A percentile compares a stretch with the other conserved stretches of the same genome.
These are phyloP conservation scores for Hanseniaspora hatyaiensis DNA, from an alignment of 805 yeast species.

Conservation along the genomic window DNA sequence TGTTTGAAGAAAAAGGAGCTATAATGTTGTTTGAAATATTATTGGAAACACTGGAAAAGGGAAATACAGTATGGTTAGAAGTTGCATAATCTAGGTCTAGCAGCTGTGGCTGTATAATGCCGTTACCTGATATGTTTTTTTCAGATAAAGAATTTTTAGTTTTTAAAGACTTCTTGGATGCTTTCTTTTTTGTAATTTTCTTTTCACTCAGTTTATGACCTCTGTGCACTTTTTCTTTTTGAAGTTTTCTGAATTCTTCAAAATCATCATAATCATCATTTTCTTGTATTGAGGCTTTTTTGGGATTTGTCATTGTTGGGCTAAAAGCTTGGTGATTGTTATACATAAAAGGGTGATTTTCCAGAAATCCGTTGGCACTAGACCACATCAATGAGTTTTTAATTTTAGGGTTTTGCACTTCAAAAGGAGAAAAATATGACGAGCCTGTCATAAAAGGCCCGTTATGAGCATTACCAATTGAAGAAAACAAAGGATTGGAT, in stretches of 20 bases:
- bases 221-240: background rate
- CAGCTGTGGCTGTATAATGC: too few species aligned
- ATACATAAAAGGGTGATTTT: background rate
- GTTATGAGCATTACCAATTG: background rate
- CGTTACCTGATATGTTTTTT: too few species aligned
- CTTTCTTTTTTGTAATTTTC: background rate
- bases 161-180: too few species aligned
- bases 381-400: background rate
- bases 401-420: background rate
- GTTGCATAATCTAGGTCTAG: too few species aligned
- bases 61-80: too few species aligned
- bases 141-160: too few species aligned
- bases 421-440: constrained; percentile 5
- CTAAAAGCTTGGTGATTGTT: background rate
- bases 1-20: too few species aligned
- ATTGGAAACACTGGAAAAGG: too few species aligned
- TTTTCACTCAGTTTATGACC: background rate
- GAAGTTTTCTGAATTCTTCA: background rate
- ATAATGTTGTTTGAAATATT: too few species aligned
- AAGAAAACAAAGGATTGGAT: background rate
- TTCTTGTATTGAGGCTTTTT: background rate
- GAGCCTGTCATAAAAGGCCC: background rate
- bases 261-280: constrained; percentile 2
- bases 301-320: background rate
- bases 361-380: background rate